phyloP scores from a whole-genome alignment of 2,329 filamentous ascomycete species.

The Cercospora canescens region DNA sequence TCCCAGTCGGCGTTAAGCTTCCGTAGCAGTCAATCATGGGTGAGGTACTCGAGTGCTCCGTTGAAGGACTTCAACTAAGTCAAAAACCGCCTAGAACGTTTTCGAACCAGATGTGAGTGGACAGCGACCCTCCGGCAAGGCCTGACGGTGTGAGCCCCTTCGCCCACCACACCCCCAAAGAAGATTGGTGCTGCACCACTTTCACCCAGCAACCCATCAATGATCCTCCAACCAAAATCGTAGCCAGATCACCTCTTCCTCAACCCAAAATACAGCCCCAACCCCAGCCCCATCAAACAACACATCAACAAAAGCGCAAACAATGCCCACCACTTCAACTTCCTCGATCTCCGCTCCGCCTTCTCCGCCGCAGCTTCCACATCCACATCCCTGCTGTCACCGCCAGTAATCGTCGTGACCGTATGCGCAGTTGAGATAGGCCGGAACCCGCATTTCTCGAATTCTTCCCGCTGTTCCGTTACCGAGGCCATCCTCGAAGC shows the following conservation, averaged over 20 bases:
- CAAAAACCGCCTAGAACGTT: no score
- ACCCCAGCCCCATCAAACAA: background rate
- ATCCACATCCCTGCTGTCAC: background rate
- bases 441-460: background rate
- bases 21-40: no score
- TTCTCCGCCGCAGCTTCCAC: background rate
- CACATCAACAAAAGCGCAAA: background rate
- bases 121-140: no score
- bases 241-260: background rate
- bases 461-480: background rate
- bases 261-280: slow-evolving; percentile 1
- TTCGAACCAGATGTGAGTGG: no score
- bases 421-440: background rate
- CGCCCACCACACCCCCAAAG: no score
- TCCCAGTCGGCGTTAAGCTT: no score
- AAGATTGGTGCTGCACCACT: no score
- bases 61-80: no score
- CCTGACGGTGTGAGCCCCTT: no score
- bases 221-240: background rate
- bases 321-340: background rate
- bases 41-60: no score
- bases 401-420: background rate
- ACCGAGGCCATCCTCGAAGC: background rate
- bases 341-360: background rate
- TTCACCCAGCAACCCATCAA: no score